phyloP scores from a whole-genome alignment of 805 yeast genomes.

The Candida mattraensis region DNA sequence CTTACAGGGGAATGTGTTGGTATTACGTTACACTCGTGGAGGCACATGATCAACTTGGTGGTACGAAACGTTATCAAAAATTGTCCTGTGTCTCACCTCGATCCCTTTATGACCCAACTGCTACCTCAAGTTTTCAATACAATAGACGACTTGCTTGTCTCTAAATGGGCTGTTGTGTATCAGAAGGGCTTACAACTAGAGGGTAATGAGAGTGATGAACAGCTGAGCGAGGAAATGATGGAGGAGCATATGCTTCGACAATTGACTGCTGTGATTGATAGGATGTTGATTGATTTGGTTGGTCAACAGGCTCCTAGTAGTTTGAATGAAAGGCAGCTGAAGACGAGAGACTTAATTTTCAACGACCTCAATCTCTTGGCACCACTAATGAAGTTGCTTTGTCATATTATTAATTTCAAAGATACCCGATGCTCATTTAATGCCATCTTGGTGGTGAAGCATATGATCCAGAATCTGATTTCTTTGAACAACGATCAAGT shows the following conservation, averaged over 20 bases:
- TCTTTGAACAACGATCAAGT: slow-evolving; percentile 67
- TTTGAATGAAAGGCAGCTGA: slow-evolving; percentile 59
- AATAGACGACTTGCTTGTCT: slow-evolving; percentile 70
- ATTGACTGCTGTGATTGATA: slow-evolving; percentile 85
- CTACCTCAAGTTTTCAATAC: slow-evolving; percentile 75
- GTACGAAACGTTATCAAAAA: slow-evolving; percentile 82
- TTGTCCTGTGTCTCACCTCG: slow-evolving; percentile 74
- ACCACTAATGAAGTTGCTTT: slow-evolving; percentile 71
- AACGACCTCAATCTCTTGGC: slow-evolving; percentile 67
- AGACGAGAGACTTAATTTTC: slow-evolving; percentile 65
- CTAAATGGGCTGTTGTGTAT: slow-evolving; percentile 72
- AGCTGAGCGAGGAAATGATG: slow-evolving; percentile 95
- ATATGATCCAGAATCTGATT: slow-evolving; percentile 67
- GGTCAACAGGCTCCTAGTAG: slow-evolving; percentile 63
- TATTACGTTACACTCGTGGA: slow-evolving; percentile 93
- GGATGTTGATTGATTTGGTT: slow-evolving; percentile 81
- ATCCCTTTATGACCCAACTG: slow-evolving; percentile 70
- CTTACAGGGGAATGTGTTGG: slow-evolving; percentile 85
- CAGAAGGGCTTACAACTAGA: slow-evolving; percentile 55
- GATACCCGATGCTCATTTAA: slow-evolving; percentile 94
- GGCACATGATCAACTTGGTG: slow-evolving; percentile 90
- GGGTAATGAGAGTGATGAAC: slow-evolving; percentile 65
- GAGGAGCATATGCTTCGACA: slow-evolving; percentile 94
- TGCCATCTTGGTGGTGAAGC: slow-evolving; percentile 76
- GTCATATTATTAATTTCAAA: slow-evolving; percentile 75